Evolutionary conservation across 495 filamentous ascomycete genomes (phyloP).

Genomic region (Physcia stellaris): DNA sequence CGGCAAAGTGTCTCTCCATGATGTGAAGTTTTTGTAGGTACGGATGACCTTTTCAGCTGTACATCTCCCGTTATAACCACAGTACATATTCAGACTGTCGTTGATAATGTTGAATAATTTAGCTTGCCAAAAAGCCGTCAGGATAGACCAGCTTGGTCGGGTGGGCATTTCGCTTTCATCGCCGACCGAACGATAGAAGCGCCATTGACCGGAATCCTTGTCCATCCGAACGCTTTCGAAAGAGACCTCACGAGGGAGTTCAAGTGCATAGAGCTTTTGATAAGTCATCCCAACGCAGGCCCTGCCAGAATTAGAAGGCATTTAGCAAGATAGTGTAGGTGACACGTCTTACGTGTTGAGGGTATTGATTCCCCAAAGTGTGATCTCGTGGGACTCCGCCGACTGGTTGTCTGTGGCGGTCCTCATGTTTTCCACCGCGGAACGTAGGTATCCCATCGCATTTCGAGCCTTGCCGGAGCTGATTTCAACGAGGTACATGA

Average conservation of each 20-base stretch:
- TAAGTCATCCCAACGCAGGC: slow-evolving; percentile 11
- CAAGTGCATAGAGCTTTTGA: slow-evolving; percentile 9
- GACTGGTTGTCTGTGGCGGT: slow-evolving; percentile 5
- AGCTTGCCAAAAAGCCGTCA: slow-evolving; percentile 17
- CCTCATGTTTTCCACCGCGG: slow-evolving; percentile 14
- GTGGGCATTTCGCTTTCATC: slow-evolving; percentile 11
- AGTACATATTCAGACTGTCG: slow-evolving; percentile 22
- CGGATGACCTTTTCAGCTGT: slow-evolving; percentile 17
- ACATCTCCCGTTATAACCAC: slow-evolving; percentile 13
- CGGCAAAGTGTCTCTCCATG: slow-evolving; percentile 22
- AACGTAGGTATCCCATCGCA: slow-evolving; percentile 21
- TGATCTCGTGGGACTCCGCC: slow-evolving; percentile 8
- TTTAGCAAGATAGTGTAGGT: neutral
- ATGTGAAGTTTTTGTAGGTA: slow-evolving; percentile 16
- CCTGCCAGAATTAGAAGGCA: neutral
- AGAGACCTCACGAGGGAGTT: slow-evolving; percentile 1
- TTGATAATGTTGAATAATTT: slow-evolving; percentile 21
- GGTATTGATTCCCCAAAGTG: slow-evolving; percentile 12
- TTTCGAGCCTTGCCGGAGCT: slow-evolving; percentile 18
- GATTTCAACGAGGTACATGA: slow-evolving; percentile 23
- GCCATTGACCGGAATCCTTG: slow-evolving; percentile 8
- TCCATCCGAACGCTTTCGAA: slow-evolving; percentile 9
- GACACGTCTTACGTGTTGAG: slow-evolving; percentile 14
- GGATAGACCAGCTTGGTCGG: slow-evolving; percentile 7
- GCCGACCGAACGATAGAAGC: slow-evolving; percentile 11